Base-by-base conservation (phyloP, 1,284 basidiomycete species). In the Singerocomus rubriflavus region DNA sequence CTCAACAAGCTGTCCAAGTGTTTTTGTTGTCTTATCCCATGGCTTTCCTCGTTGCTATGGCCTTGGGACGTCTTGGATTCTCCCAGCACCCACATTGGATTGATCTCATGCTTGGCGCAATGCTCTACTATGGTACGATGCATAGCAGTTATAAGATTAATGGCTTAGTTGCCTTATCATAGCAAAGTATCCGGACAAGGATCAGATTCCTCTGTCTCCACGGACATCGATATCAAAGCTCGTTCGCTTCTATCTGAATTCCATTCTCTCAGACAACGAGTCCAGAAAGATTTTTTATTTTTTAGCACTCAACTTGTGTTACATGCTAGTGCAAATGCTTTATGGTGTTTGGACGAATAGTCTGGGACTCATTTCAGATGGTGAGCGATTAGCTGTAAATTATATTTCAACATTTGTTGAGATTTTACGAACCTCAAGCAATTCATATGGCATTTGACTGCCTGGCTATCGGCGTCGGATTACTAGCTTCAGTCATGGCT, bases 391-490 rank as follows among this genome's bases (percentile, higher is more conserved):
- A 17, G 41, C 27, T 21, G 12, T 10, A 25, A 21, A 25, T 33
- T 21, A 0, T 48, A 2, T 41, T 14, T 43, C 37, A 12, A 30
- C 42, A 14, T 33, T 46, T 33, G 14, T 44, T 43, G 27, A 57
- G 14, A 30, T 52, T 38, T 48, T 40, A 32, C 44, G 45, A 40
- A 44, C 36, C n/a, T 35, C 11, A 57, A 97, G 96, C 97, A 12
- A 99, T 99, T 45, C 97, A 99, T 67, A 99, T 99, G 97, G 92
- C 95, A 25, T 99, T 99, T 63, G 97, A 99, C 72, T 99, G 97
- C 65, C 87, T 98, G 75, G 96, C 96, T 2, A 93, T 99, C 50
- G 96, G 85, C 0, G 93, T 99, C 58, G 97, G 97, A 2, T 77
- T 99, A 2, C 87, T 98, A 55, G 97, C 97, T 3, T 95, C 92